phyloP scores from a whole-genome alignment of 192 early-diverging fungal species.

The Rhizophagus clarus region DNA sequence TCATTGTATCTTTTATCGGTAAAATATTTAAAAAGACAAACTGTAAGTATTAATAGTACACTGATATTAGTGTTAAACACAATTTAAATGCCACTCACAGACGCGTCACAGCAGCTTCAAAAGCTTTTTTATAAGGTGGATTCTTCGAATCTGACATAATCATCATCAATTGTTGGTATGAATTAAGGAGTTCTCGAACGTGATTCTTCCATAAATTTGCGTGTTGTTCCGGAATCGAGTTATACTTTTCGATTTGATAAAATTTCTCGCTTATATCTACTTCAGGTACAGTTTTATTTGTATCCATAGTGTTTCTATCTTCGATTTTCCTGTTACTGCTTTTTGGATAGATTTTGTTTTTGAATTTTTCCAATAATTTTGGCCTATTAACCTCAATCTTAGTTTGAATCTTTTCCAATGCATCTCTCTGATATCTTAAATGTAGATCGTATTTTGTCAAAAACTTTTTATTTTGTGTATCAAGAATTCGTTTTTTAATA shows the following conservation, averaged over 20 bases:
- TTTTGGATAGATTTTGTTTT: neutral
- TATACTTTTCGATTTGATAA: neutral
- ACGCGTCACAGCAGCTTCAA: constrained; percentile 24
- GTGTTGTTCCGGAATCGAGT: constrained; percentile 1
- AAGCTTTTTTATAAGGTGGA: constrained; percentile 28
- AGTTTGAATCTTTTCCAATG: neutral
- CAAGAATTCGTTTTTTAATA: constrained; percentile 19
- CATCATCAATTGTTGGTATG: neutral
- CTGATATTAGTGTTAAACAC: no score
- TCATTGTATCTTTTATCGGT: neutral
- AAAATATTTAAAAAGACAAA: neutral
- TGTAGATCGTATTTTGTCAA: neutral
- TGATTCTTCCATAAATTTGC: constrained; percentile 8
- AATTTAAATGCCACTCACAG: constrained; percentile 2
- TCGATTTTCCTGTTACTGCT: neutral
- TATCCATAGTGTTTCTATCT: neutral
- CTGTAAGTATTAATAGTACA: no score
- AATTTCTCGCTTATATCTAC: neutral
- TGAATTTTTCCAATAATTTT: constrained; percentile 17
- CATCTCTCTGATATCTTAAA: neutral
- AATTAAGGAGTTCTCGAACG: neutral
- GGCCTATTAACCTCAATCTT: neutral
- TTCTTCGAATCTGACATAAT: constrained; percentile 1
- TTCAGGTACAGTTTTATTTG: neutral
- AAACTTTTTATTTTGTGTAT: constrained; percentile 31